Percentiles rank a stretch among this genome's conserved stretches.
Conservation (phyloP, 2,329 filamentous ascomycete species). For the Exserohilum rostratum region DNA sequence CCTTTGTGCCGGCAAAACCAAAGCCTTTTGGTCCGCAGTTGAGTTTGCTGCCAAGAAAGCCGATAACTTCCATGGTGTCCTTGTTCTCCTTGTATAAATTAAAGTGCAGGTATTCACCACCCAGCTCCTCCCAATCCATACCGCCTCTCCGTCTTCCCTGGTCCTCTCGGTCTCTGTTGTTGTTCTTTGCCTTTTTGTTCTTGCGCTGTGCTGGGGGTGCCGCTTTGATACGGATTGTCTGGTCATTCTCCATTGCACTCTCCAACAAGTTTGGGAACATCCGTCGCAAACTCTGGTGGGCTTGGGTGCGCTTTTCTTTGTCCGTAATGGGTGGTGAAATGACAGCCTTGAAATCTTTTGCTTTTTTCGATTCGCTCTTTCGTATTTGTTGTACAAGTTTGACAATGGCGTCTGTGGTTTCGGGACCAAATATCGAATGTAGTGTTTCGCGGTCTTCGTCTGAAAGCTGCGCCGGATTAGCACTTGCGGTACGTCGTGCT, state of each 20-base stretch:
- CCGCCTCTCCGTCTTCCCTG: conserved; percentile 36
- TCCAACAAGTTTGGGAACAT: conserved; percentile 82
- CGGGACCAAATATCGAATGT: conserved; percentile 58
- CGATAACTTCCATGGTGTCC: conserved; percentile 90
- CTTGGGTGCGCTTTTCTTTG: conserved; percentile 65
- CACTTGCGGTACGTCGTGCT: neutral
- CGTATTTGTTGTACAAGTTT: conserved; percentile 62
- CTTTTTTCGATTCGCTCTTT: conserved; percentile 60
- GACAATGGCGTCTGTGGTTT: conserved; percentile 58
- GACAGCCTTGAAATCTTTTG: conserved; percentile 61
- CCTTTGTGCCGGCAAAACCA: conserved; percentile 88
- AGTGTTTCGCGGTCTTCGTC: conserved; percentile 48
- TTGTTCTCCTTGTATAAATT: conserved; percentile 96
- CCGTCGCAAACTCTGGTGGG: conserved; percentile 72
- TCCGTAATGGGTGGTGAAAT: conserved; percentile 62
- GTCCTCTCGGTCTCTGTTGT: conserved; percentile 31
- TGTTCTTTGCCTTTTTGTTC: conserved; percentile 34
- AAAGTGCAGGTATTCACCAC: conserved; percentile 86
- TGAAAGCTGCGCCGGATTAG: conserved; percentile 38
- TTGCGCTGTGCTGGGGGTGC: conserved; percentile 47
- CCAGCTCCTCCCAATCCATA: conserved; percentile 67
- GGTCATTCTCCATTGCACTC: conserved; percentile 75
- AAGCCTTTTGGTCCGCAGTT: conserved; percentile 72
- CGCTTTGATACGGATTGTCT: conserved; percentile 65
- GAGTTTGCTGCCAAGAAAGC: conserved; percentile 74